These are phyloP conservation scores for Andrographis paniculata DNA, from an alignment of 305 asterid species.

Conservation along the genomic window DNA sequence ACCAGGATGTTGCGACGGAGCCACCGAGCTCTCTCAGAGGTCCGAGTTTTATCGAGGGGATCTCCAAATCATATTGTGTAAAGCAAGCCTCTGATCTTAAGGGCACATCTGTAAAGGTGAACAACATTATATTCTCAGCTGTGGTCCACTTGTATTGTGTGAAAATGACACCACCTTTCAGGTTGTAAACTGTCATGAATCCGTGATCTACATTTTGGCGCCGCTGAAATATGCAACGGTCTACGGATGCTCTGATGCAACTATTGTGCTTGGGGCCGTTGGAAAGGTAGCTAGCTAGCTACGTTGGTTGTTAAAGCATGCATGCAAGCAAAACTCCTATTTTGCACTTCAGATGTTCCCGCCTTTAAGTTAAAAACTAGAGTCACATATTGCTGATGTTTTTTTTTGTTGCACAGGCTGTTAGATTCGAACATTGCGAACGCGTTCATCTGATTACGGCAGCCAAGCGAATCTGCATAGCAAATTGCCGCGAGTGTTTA, in stretches of 20 bases:
- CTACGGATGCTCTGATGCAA: constrained; percentile 99
- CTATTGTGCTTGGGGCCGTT: constrained; percentile 89
- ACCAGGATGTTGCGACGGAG: constrained; percentile 81
- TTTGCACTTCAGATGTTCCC: background rate
- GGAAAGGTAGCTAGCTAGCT: constrained; percentile 64
- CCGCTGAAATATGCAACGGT: constrained; percentile 82
- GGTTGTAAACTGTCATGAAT: constrained; percentile 97
- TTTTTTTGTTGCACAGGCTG: constrained; percentile 46
- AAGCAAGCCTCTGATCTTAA: constrained; percentile 86
- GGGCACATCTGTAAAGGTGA: constrained; percentile 76
- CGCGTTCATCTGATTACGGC: constrained; percentile 93
- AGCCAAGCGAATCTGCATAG: constrained; percentile 86
- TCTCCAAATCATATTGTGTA: constrained; percentile 76
- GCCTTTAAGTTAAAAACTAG: background rate
- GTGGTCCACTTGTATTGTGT: constrained; percentile 1
- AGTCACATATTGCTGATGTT: background rate
- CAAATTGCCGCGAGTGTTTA: constrained; percentile 91
- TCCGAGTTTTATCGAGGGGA: constrained; percentile 77
- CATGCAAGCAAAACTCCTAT: too few relatives aligned
- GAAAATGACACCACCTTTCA: constrained; percentile 16
- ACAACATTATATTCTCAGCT: constrained; percentile 12
- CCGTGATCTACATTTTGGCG: constrained; percentile 84
- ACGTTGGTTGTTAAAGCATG: too few relatives aligned
- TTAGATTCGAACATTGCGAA: constrained; percentile 96
- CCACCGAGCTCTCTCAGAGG: constrained; percentile 57